Conservation (phyloP, 495 filamentous ascomycete genomes). For the Neurospora sp. region DNA sequence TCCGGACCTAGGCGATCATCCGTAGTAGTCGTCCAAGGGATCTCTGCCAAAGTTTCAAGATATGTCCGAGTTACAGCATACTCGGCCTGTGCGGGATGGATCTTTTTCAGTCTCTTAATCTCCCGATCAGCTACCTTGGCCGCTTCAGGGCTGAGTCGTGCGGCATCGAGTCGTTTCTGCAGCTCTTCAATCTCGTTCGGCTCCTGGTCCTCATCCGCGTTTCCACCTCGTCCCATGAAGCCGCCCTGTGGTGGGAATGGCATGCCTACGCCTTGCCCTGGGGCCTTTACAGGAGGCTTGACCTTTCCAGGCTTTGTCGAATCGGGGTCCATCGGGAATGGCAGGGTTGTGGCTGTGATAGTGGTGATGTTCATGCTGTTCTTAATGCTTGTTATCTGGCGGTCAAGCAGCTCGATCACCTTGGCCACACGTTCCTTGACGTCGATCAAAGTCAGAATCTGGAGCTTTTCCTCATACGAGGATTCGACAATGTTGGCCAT, state of each 20-base stretch:
- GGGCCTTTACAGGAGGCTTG: conserved; percentile 17
- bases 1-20: conserved; percentile 79
- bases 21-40: conserved; percentile 83
- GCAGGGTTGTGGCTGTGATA: conserved; percentile 48
- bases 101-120: conserved; percentile 80
- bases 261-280: conserved; percentile 14
- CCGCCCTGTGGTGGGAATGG: conserved; percentile 39
- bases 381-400: conserved; percentile 72
- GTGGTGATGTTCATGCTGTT: conserved; percentile 70
- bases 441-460: conserved; percentile 66
- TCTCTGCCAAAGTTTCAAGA: conserved; percentile 86
- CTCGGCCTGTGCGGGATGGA: conserved; percentile 90
- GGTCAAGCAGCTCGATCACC: conserved; percentile 68
- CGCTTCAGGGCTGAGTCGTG: conserved; percentile 57
- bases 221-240: conserved; percentile 22
- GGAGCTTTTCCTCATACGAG: conserved; percentile 78
- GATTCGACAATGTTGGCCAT: conserved; percentile 85
- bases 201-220: conserved; percentile 55
- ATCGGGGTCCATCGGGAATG: conserved; percentile 44
- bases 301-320: conserved; percentile 16
- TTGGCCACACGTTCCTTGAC: conserved; percentile 66
- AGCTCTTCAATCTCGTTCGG: conserved; percentile 85
- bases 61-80: conserved; percentile 92
- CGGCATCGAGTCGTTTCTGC: conserved; percentile 73
- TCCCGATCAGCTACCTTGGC: conserved; percentile 83